phyloP scores from a whole-genome alignment of 2,329 filamentous ascomycete genomes.

The Acephala macrosclerotiorum region DNA sequence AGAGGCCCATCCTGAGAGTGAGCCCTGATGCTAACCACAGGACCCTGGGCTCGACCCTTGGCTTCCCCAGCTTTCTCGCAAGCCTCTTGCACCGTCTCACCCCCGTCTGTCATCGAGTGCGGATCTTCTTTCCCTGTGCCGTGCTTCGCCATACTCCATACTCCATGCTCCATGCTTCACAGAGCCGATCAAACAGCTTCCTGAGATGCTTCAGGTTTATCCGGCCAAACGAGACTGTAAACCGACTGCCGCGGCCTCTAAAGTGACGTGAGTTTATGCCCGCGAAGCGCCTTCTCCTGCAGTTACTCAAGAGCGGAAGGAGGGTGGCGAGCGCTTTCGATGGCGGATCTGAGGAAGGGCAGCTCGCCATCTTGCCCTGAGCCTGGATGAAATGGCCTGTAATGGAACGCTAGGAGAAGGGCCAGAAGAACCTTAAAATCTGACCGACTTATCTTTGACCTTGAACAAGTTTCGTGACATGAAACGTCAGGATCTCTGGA shows the following conservation, averaged over 20 bases:
- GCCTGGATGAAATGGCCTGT: not conserved
- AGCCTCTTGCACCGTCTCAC: slow-evolving; percentile 27
- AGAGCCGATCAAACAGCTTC: slow-evolving; percentile 12
- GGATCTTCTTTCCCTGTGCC: slow-evolving; percentile 26
- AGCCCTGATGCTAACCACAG: slow-evolving; percentile 2
- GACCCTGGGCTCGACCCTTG: slow-evolving; percentile 15
- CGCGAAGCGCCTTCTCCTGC: not conserved
- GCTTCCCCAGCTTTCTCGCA: slow-evolving; percentile 36
- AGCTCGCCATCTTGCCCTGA: not conserved
- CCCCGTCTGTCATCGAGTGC: slow-evolving; percentile 23
- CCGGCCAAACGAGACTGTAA: slow-evolving; percentile 6
- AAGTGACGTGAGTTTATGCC: slow-evolving; percentile 20
- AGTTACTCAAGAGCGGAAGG: slow-evolving; percentile 11
- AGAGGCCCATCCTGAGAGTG: not conserved
- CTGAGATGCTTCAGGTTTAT: slow-evolving; percentile 16
- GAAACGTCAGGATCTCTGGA: not conserved
- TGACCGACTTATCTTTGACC: not conserved
- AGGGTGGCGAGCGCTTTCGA: slow-evolving; percentile 7
- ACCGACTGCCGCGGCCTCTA: slow-evolving; percentile 10
- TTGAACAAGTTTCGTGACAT: not conserved
- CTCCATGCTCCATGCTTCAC: slow-evolving; percentile 6
- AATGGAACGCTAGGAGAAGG: slow-evolving; percentile 4
- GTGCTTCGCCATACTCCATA: too few species aligned
- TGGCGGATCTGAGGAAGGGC: slow-evolving; percentile 7
- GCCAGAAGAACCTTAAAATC: not conserved